Conservation (phyloP, 306 rosid species). For the Cercis canadensis region DNA sequence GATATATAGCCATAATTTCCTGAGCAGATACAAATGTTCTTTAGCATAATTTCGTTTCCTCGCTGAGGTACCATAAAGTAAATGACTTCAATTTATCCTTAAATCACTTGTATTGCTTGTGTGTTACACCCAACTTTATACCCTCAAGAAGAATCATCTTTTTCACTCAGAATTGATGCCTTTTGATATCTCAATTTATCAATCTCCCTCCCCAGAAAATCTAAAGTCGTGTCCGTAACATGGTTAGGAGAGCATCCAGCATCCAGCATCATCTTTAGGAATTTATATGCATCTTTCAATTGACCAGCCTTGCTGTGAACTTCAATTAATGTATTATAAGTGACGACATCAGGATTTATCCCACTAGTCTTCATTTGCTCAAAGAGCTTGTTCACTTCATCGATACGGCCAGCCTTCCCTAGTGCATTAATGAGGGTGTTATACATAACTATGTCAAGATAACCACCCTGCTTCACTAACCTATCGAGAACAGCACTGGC, state of each 20-base stretch:
- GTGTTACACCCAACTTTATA: conserved; percentile 5
- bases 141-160: conserved; percentile 53
- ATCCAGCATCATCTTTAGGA: conserved; percentile 87
- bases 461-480: conserved; percentile 84
- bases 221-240: conserved; percentile 87
- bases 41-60: too few species aligned
- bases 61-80: too few species aligned
- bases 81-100: not conserved
- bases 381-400: conserved; percentile 74
- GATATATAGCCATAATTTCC: too few species aligned
- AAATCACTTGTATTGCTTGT: too few species aligned
- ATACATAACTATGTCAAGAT: conserved; percentile 90
- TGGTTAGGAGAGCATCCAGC: conserved; percentile 89
- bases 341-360: conserved; percentile 87
- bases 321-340: conserved; percentile 87
- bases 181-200: conserved; percentile 73
- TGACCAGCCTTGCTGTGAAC: conserved; percentile 89
- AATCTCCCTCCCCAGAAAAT: conserved; percentile 86
- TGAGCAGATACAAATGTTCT: too few species aligned
- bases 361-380: conserved; percentile 83
- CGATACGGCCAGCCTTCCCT: conserved; percentile 83
- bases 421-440: conserved; percentile 86
- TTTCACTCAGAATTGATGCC: conserved; percentile 67
- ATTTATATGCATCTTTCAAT: conserved; percentile 81
- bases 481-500: conserved; percentile 84